Evolutionary conservation across 1,284 basidiomycete species (phyloP), one percentile per base, ranked within the genome.

Genomic region (Cryptococcus depauperatus): DNA sequence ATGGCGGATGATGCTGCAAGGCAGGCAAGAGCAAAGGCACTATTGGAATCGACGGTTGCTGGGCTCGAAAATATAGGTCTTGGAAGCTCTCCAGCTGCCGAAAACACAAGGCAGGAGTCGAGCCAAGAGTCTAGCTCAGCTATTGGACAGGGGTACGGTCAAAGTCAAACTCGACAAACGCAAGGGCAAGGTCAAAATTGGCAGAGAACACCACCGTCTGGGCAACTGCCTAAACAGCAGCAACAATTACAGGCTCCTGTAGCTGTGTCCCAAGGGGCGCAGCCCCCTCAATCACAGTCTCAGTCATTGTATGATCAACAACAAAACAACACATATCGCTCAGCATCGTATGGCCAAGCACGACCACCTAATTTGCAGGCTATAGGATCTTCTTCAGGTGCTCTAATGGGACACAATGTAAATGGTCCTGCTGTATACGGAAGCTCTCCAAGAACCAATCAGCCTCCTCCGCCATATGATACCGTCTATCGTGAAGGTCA

Each of bases 21-120:
- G 22, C 37, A 43, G 19, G 51, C 44, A 4, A 59, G 51, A 43
- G 61, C 61, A 35, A 43, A 54, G 5, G 55, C 56, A 23, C 27
- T 64, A 18, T 47, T 64, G 32, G 62, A 64, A 25, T 54, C 55
- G 54, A 61, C 56, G 3, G 43, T 58, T 7, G 55, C 57, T 16
- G 62, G 61, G 2, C 8, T 30, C n/a, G n/a, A n/a, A n/a, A n/a
- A n/a, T n/a, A n/a, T 33, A 9, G 32, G 32, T 33, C 32, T 53
- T 61, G 21, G 57, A 51, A 13, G 22, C 50, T 2, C 55, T 54
- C 34, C 35, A 29, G 16, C 49, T 42, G 18, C 32, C 5, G 30
- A 32, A 26, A 6, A 37, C 19, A 38, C 21, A 21, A 14, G 10
- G 37, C 21, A 23, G 37, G 37, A 22, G 25, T 43, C n/a, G 35